Percentiles rank a stretch among this genome's conserved stretches.
Conservation (phyloP, 805 yeast genomes). For the Candida dajiaensis region DNA sequence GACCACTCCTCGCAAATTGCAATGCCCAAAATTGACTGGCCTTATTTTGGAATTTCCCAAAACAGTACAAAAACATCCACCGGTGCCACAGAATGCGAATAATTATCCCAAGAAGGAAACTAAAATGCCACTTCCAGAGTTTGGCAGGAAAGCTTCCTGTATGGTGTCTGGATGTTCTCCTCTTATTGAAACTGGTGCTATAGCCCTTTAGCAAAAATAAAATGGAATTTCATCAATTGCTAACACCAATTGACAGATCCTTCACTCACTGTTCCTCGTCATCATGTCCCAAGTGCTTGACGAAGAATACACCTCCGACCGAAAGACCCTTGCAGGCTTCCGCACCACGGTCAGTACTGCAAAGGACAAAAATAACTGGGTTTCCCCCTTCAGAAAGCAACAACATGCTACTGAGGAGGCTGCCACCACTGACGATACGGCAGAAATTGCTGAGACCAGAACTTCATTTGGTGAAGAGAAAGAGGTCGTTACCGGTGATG, state of each 20-base stretch:
- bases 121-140: not conserved
- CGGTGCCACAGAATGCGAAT: not conserved
- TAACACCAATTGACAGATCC: not conserved
- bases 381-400: constrained; percentile 24
- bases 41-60: not conserved
- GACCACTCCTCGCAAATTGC: not conserved
- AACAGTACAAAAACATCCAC: not conserved
- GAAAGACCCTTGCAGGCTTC: constrained; percentile 5
- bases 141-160: not conserved
- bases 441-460: not conserved
- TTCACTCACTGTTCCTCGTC: not conserved
- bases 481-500: not conserved
- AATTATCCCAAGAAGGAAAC: not conserved
- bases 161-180: not conserved
- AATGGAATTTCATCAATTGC: not conserved
- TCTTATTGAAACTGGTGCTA: not conserved
- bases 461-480: not conserved
- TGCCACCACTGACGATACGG: not conserved
- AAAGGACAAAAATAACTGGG: constrained; percentile 23
- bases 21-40: not conserved
- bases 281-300: not conserved
- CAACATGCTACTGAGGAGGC: not conserved
- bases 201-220: not conserved
- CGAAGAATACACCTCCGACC: not conserved
- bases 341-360: constrained; percentile 17